Evolutionary conservation across 2,329 filamentous ascomycete species (phyloP).

Genomic region (Stylonectria norvegica): DNA sequence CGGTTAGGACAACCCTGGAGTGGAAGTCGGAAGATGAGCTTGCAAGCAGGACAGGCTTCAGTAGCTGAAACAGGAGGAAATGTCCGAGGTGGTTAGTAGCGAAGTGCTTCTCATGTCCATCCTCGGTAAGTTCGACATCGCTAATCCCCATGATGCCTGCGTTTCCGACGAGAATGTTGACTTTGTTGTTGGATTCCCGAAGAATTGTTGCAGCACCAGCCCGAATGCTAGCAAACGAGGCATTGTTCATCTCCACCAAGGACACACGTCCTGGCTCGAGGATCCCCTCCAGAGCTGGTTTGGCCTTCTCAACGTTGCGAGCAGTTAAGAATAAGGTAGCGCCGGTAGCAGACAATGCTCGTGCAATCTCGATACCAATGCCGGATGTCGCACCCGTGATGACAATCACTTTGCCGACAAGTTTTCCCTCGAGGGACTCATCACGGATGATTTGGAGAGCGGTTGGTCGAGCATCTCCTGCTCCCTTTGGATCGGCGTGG

Average conservation of each 20-base stretch:
- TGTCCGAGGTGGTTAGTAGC: slow-evolving; percentile 27
- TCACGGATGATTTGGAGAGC: slow-evolving; percentile 11
- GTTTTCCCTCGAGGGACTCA: slow-evolving; percentile 27
- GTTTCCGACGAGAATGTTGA: slow-evolving; percentile 43
- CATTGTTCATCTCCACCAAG: slow-evolving; percentile 23
- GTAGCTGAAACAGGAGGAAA: slow-evolving; percentile 31
- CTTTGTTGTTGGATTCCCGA: not conserved
- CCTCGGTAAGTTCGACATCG: slow-evolving; percentile 11
- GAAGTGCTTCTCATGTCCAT: slow-evolving; percentile 26
- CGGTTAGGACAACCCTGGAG: slow-evolving; percentile 46
- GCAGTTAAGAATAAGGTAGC: slow-evolving; percentile 17
- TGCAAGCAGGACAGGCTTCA: slow-evolving; percentile 42
- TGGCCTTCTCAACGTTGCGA: slow-evolving; percentile 18
- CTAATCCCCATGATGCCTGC: slow-evolving; percentile 40
- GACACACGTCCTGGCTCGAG: slow-evolving; percentile 10
- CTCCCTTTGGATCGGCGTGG: slow-evolving; percentile 6
- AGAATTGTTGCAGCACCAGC: slow-evolving; percentile 11
- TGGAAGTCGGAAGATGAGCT: slow-evolving; percentile 36
- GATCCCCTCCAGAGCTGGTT: slow-evolving; percentile 7
- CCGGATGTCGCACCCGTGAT: slow-evolving; percentile 43
- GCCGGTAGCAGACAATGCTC: slow-evolving; percentile 39
- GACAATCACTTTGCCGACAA: slow-evolving; percentile 36
- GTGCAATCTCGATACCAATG: slow-evolving; percentile 41
- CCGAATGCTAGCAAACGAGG: slow-evolving; percentile 22
- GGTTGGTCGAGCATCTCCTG: slow-evolving; percentile 13